Percentiles rank a stretch among this genome's conserved stretches.
phyloP scores from a whole-genome alignment of 148 eudicot genomes.

The Linanthus parryae region DNA sequence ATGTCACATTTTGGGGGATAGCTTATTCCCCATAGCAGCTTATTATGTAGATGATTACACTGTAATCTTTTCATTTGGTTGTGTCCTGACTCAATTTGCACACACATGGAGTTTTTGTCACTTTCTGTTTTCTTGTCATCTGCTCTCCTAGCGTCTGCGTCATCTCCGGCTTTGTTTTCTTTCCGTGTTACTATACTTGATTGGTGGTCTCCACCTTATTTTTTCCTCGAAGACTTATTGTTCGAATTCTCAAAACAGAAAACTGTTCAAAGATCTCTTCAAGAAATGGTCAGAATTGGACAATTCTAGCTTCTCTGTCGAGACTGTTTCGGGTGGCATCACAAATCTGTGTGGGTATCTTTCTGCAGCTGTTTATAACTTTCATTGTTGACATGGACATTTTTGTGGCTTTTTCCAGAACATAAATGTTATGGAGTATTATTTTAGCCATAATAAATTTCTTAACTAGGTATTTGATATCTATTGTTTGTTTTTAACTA shows the following conservation, averaged over 20 bases:
- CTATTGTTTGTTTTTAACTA: no score
- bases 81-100: background rate
- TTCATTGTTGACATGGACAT: background rate
- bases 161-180: background rate
- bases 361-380: conserved; percentile 4
- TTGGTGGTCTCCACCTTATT: background rate
- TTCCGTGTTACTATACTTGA: background rate
- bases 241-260: conserved; percentile 39
- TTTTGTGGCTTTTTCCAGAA: background rate
- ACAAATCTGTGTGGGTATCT: conserved; percentile 71
- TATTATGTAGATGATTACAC: no score
- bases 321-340: conserved; percentile 86
- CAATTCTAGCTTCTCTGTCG: conserved; percentile 44
- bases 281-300: conserved; percentile 75
- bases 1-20: no score
- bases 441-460: no score
- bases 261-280: conserved; percentile 81
- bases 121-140: background rate
- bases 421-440: no score
- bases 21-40: no score
- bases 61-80: background rate
- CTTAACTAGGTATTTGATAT: no score
- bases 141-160: no score
- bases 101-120: background rate
- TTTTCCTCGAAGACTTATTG: conserved; percentile 7